Percentiles rank a stretch among this genome's conserved stretches.
phyloP scores from a whole-genome alignment of 352 stramenopile genomes.

The Globisporangium spinosum region DNA sequence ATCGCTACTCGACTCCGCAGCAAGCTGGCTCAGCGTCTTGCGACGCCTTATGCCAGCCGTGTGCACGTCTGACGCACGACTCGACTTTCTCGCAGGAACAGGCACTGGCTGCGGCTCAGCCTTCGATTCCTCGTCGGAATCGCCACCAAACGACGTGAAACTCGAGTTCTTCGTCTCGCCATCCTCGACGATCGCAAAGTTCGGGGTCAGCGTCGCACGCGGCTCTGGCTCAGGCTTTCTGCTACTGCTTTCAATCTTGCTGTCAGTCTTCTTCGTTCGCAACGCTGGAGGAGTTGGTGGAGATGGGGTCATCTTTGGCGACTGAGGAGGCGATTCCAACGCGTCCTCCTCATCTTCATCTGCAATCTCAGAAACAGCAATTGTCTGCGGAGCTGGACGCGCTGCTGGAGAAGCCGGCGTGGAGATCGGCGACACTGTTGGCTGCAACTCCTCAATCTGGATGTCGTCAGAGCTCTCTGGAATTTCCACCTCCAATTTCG shows the following conservation, averaged over 20 bases:
- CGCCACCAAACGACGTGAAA: slow-evolving; percentile 81
- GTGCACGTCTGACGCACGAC: slow-evolving; percentile 35
- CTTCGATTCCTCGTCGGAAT: slow-evolving; percentile 82
- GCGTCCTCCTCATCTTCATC: slow-evolving; percentile 9
- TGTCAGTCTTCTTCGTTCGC: slow-evolving; percentile 12
- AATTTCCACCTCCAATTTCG: slow-evolving; percentile 13
- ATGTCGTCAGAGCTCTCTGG: slow-evolving; percentile 20
- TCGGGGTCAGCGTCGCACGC: slow-evolving; percentile 39
- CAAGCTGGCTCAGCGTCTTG: slow-evolving; percentile 65
- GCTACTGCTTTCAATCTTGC: slow-evolving; percentile 3
- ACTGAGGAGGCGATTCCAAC: slow-evolving; percentile 19
- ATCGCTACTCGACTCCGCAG: slow-evolving; percentile 80
- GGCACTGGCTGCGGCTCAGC: slow-evolving; percentile 55
- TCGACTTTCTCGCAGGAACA: slow-evolving; percentile 32
- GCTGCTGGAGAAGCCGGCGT: slow-evolving; percentile 15
- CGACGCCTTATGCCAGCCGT: slow-evolving; percentile 62
- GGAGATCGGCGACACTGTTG: slow-evolving; percentile 15
- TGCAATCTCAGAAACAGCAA: slow-evolving; percentile 2
- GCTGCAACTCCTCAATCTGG: slow-evolving; percentile 3
- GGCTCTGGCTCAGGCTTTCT: not conserved
- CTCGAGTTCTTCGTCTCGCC: slow-evolving; percentile 58
- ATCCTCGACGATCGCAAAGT: slow-evolving; percentile 68
- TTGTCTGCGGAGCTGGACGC: slow-evolving; percentile 3
- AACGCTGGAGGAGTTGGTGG: slow-evolving; percentile 23
- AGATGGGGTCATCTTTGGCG: slow-evolving; percentile 19